These are phyloP conservation scores for Salicornia ramosissima DNA, from an alignment of 148 eudicot genomes.

Conservation along the genomic window DNA sequence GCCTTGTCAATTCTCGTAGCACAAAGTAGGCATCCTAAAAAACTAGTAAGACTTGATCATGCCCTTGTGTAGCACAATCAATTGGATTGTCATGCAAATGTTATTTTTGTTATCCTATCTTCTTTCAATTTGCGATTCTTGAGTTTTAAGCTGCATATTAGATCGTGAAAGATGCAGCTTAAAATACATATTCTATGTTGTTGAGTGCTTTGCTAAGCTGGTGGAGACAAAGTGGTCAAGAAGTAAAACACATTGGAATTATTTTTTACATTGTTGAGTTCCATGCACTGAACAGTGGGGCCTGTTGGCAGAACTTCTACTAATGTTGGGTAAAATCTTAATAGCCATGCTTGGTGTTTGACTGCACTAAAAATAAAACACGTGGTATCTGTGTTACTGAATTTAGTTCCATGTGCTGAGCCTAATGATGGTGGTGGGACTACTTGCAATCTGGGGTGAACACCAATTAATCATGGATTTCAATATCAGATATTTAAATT, in stretches of 20 bases:
- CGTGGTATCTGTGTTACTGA: neutral
- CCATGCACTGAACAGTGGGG: too few relatives aligned
- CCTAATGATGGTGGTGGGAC: neutral
- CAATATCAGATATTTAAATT: neutral
- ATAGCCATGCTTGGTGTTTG: too few relatives aligned
- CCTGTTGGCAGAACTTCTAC: too few relatives aligned
- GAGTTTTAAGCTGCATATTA: neutral
- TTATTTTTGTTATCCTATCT: neutral
- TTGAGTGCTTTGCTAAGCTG: neutral
- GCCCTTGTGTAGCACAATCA: too few relatives aligned
- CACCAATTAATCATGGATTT: neutral
- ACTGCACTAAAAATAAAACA: neutral
- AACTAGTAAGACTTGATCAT: too few relatives aligned
- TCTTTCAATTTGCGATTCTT: neutral
- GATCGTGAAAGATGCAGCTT: neutral
- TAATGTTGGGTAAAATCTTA: too few relatives aligned
- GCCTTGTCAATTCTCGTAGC: too few relatives aligned
- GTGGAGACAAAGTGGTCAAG: neutral
- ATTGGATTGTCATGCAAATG: too few relatives aligned
- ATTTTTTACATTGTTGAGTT: too few relatives aligned
- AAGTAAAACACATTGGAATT: neutral
- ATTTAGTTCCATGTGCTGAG: neutral
- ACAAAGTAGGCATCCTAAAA: too few relatives aligned
- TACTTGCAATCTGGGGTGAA: neutral
- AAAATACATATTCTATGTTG: neutral